Evolutionary conservation across 805 yeast species (phyloP).

Genomic region (Candida andamanensis): DNA sequence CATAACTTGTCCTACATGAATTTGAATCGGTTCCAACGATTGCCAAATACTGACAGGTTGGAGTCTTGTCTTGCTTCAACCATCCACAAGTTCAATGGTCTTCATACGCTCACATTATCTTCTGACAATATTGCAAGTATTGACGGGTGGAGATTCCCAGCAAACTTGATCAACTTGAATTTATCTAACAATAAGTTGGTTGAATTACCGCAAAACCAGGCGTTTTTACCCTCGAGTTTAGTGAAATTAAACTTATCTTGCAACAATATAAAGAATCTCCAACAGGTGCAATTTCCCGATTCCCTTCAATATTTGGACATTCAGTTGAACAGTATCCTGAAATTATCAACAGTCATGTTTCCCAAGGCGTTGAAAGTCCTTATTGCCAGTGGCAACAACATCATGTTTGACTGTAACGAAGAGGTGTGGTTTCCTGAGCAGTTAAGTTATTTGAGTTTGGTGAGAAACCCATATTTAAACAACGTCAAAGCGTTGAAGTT

Average conservation of each 20-base stretch:
- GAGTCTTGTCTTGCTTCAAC: conserved; percentile 1
- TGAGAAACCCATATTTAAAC: conserved; percentile 12
- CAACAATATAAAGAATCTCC: conserved; percentile 9
- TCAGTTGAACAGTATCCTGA: conserved; percentile 11
- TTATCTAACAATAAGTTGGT: conserved; percentile 12
- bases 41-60: conserved; percentile 4
- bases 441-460: conserved; percentile 11
- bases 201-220: conserved; percentile 6
- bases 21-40: conserved; percentile 12
- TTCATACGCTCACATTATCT: conserved; percentile 12
- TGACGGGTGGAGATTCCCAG: conserved; percentile 8
- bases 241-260: conserved; percentile 13
- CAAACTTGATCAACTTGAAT: conserved; percentile 7
- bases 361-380: conserved; percentile 12
- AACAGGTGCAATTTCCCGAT: conserved; percentile 10
- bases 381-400: conserved; percentile 14
- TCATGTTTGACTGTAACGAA: conserved; percentile 12
- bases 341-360: conserved; percentile 8
- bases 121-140: conserved; percentile 6
- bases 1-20: conserved; percentile 11
- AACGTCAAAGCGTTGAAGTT: conserved; percentile 9
- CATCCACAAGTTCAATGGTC: conserved; percentile 7
- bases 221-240: conserved; percentile 11
- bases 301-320: conserved; percentile 13
- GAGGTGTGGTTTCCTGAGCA: conserved; percentile 10